Evolutionary conservation across 306 rosid genomes (phyloP), one percentile per base, ranked within the genome.

Genomic region (Vigna angularis): DNA sequence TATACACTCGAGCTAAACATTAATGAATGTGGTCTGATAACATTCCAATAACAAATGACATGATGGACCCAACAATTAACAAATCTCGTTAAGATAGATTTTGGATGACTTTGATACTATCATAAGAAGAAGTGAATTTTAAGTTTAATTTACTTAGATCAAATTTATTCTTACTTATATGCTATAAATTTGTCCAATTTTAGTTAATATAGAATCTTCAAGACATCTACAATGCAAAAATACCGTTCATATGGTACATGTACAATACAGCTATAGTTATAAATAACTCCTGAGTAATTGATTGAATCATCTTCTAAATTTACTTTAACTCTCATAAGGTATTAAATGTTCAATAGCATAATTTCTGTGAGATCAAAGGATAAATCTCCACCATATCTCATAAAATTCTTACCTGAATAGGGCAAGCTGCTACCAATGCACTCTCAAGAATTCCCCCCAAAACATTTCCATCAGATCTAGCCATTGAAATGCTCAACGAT

Each of bases 381-480:
- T 14, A 34, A 12, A 34, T 51, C 2, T 48, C 2, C 30, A 47
- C 17, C 3, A 38, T 6, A 38, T 38, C 6, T 40, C 18, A 11
- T 18, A 56, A 11, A 7, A 1, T 2, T 68, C 84, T 73, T 81
- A 90, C 96, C 52, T 86, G 90, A 73, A 86, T 73, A 12, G 91
- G 86, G 10, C 58, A 50, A 72, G 83, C 90, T 1, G 96, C 96
- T 58, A 84, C 87, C 77, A 91, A 26, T 8, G 84, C 2, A 24
- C 80, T 79, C 10, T 59, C 87, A 28, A 90, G 34, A 24, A 1
- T 3, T 12, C 96, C 98, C 22, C 90, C 98, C 66, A 85, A 79
- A 40, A 89, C 65, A 3, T 2, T 12, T 0, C 93, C 87, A 32
- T 89, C 78, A 13, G 85, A 47, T 49, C 68, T 51, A 53, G 88